Conservation (phyloP, 2,329 filamentous ascomycete genomes). For the Stemphylium vesicarium region DNA sequence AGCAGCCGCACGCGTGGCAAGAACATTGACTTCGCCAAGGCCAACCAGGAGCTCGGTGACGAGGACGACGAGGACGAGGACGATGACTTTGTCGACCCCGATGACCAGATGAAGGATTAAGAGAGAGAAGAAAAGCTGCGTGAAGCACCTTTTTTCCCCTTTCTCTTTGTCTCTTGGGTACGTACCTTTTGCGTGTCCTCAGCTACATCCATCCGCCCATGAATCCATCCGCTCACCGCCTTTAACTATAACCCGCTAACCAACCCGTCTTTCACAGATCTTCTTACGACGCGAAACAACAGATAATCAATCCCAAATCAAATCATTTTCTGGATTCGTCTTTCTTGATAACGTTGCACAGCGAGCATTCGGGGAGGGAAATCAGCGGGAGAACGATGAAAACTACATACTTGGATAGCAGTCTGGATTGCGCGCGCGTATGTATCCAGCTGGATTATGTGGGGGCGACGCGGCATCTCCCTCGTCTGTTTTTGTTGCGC, state of each 20-base stretch:
- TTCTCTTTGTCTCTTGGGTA: conserved; percentile 28
- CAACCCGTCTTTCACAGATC: conserved; percentile 7
- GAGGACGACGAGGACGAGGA: conserved; percentile 83
- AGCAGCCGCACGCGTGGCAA: conserved; percentile 84
- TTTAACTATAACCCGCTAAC: conserved; percentile 10
- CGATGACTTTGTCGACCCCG: conserved; percentile 67
- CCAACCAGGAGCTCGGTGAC: conserved; percentile 76
- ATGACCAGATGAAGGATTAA: conserved; percentile 73
- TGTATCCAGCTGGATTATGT: conserved; percentile 22
- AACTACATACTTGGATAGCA: conserved; percentile 13
- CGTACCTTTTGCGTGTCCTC: conserved; percentile 1
- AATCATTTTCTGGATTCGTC: conserved; percentile 17
- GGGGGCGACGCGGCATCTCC: conserved; percentile 1
- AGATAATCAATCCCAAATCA: too few relatives aligned
- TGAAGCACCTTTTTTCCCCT: conserved; percentile 1
- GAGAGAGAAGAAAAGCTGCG: neutral
- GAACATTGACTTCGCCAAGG: conserved; percentile 91
- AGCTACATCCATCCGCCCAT: neutral
- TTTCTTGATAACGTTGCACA: conserved; percentile 22
- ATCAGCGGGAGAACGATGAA: too few relatives aligned
- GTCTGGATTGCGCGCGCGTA: conserved; percentile 30
- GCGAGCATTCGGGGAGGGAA: conserved; percentile 28
- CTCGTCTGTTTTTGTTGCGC: conserved; percentile 8
- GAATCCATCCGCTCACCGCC: neutral
- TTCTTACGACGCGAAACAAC: conserved; percentile 21